A percentile compares a stretch with the other conserved stretches of the same genome.
phyloP scores from a whole-genome alignment of 2,329 filamentous ascomycete species.

The Bretziella fagacearum region DNA sequence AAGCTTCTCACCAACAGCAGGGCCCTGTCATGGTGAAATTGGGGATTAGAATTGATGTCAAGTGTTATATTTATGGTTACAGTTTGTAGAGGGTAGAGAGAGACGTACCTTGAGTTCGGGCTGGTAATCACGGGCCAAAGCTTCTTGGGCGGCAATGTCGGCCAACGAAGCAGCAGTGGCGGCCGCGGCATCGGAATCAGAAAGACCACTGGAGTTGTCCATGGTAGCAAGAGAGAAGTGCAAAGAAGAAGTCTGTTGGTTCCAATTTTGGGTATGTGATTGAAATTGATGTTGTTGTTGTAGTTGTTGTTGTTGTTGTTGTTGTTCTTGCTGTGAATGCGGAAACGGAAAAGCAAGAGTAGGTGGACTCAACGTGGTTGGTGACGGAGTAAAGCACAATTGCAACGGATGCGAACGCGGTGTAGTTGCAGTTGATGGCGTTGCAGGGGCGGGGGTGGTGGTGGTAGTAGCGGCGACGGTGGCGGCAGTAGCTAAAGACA shows the following conservation, averaged over 20 bases:
- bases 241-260: constrained; percentile 6
- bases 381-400: constrained; percentile 9
- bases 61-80: not conserved
- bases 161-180: constrained; percentile 15
- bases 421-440: too few relatives aligned
- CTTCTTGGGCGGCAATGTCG: constrained; percentile 42
- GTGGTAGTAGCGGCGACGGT: not conserved
- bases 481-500: constrained; percentile 6
- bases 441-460: too few relatives aligned
- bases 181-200: not conserved
- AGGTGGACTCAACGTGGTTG: not conserved
- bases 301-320: too few relatives aligned
- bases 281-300: not conserved
- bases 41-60: not conserved
- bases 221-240: constrained; percentile 21
- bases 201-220: constrained; percentile 18
- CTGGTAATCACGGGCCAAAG: constrained; percentile 41
- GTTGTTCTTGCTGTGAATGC: constrained; percentile 8
- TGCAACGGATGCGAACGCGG: too few relatives aligned
- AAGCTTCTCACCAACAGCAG: constrained; percentile 62
- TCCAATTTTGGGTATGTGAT: not conserved
- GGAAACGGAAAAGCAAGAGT: constrained; percentile 2
- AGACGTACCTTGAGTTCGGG: constrained; percentile 38
- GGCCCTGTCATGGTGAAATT: constrained; percentile 40
- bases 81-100: not conserved